phyloP scores from a whole-genome alignment of 2,329 filamentous ascomycete genomes.

The Thelonectria rubi region DNA sequence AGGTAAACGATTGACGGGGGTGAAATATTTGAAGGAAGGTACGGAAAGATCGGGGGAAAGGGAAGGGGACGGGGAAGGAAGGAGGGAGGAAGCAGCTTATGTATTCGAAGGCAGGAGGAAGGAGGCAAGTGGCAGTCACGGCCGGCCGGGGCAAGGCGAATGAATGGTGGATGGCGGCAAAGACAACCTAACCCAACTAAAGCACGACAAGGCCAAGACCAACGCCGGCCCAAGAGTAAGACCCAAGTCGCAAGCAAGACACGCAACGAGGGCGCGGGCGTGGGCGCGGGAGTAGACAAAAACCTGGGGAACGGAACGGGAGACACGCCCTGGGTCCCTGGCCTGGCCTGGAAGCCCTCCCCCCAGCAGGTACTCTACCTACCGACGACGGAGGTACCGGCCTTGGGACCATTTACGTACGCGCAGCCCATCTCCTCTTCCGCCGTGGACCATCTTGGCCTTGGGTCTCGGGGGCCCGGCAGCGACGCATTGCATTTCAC shows the following conservation, averaged over 20 bases:
- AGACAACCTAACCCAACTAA: slow-evolving; percentile 21
- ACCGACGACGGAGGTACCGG: slow-evolving; percentile 37
- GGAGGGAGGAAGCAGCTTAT: slow-evolving; percentile 28
- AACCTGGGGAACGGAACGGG: slow-evolving; percentile 43
- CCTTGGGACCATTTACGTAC: slow-evolving; percentile 21
- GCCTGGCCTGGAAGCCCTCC: slow-evolving; percentile 2
- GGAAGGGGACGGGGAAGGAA: slow-evolving; percentile 27
- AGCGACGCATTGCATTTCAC: slow-evolving; percentile 20
- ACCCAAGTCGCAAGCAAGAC: slow-evolving; percentile 6
- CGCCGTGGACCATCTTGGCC: no score
- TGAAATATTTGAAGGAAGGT: slow-evolving; percentile 6
- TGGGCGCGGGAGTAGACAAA: slow-evolving; percentile 29
- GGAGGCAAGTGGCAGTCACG: slow-evolving; percentile 30
- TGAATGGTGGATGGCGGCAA: slow-evolving; percentile 31
- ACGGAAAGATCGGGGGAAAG: slow-evolving; percentile 28
- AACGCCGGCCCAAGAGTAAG: slow-evolving; percentile 30
- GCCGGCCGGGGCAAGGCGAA: slow-evolving; percentile 33
- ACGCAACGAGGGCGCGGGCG: background rate
- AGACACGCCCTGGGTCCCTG: slow-evolving; percentile 33
- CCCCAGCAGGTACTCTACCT: no score
- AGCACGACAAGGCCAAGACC: slow-evolving; percentile 21
- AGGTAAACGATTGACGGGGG: slow-evolving; percentile 4
- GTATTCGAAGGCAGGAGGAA: slow-evolving; percentile 32
- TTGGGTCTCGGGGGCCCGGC: slow-evolving; percentile 8
- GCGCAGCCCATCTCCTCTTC: slow-evolving; percentile 2